Base-by-base conservation (phyloP, 108 stramenopile species). In the Conticribra guillardii region DNA sequence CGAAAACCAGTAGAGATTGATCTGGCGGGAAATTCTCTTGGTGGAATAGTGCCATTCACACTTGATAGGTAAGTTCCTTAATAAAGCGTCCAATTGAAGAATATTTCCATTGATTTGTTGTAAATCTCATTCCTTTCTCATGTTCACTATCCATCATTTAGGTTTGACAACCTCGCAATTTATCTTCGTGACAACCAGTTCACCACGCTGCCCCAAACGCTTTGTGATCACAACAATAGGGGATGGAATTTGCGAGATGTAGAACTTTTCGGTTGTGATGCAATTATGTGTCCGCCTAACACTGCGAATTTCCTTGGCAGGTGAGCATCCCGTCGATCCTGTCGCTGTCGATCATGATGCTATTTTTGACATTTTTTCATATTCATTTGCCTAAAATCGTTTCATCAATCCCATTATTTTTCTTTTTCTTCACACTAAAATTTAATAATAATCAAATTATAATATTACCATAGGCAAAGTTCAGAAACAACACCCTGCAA, bases 161-260 rank as follows among this genome's bases (percentile, higher is more conserved):
- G 89, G 45, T 77, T 91, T 50, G 73, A 76, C 29, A 74, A 84
- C 33, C 54, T 91, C 32, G 69, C 70, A 3, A 82, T 94, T 19
- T 90, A 82, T 51, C 79, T 89, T 26, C 82, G 86, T 0, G 87
- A 85, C 64, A 95, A 95, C 74, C 37, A 69, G 0, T 76, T 95
- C 26, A 71, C 63, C 15, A 76, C 68, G 30, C 76, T 95, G 1
- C 53, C 76, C 23, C 15, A 49, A 15, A 73, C 53, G 11, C 76
- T 95, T 26, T 95, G 93, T 59, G 80, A 84, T 41, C 41, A 67
- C 24, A 65, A 84, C 44, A 75, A 77, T 29, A 32, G 54, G 24
- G 63, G 54, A 2, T 91, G 83, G 84, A 91, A 91, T 68, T 57
- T 73, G 21, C 75, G 88, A 19, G 87, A 89, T 61, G 88, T 92